A percentile compares a stretch with the other conserved stretches of the same genome.
phyloP scores from a whole-genome alignment of 2,329 filamentous ascomycete species.

The Ophioceras dolichostomum region DNA sequence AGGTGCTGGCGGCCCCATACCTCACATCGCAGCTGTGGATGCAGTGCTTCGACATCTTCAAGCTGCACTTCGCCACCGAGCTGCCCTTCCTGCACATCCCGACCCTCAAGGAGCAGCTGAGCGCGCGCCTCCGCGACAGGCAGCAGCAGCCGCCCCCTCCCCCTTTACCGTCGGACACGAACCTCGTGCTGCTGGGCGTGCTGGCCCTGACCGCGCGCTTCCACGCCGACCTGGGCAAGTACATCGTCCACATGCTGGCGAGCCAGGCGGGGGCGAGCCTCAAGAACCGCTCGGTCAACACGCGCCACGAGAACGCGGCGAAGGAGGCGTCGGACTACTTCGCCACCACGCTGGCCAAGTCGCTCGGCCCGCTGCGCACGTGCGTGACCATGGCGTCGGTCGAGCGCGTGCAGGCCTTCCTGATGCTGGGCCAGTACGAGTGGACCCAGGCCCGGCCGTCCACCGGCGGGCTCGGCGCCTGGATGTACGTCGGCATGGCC shows the following conservation, averaged over 20 bases:
- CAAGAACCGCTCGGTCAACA: constrained; percentile 20
- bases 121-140: constrained; percentile 8
- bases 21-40: constrained; percentile 56
- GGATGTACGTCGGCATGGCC: constrained; percentile 53
- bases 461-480: constrained; percentile 44
- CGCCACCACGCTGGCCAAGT: constrained; percentile 42
- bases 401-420: constrained; percentile 51
- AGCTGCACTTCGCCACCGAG: constrained; percentile 59
- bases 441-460: constrained; percentile 49
- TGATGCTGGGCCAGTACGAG: constrained; percentile 62
- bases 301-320: constrained; percentile 38
- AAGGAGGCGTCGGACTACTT: constrained; percentile 52
- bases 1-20: constrained; percentile 48
- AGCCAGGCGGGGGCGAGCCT: constrained; percentile 16
- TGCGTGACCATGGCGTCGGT: constrained; percentile 40
- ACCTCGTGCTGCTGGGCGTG: constrained; percentile 52
- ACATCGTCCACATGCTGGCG: constrained; percentile 29
- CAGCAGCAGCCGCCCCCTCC: constrained; percentile 24
- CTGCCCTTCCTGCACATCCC: constrained; percentile 59
- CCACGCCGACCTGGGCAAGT: constrained; percentile 46
- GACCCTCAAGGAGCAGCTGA: constrained; percentile 42
- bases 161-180: constrained; percentile 34
- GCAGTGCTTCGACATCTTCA: constrained; percentile 57
- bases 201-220: constrained; percentile 59
- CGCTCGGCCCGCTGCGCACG: constrained; percentile 31